Evolutionary conservation across 495 filamentous ascomycete genomes (phyloP).

Genomic region (Symbiotaphrina buchneri): DNA sequence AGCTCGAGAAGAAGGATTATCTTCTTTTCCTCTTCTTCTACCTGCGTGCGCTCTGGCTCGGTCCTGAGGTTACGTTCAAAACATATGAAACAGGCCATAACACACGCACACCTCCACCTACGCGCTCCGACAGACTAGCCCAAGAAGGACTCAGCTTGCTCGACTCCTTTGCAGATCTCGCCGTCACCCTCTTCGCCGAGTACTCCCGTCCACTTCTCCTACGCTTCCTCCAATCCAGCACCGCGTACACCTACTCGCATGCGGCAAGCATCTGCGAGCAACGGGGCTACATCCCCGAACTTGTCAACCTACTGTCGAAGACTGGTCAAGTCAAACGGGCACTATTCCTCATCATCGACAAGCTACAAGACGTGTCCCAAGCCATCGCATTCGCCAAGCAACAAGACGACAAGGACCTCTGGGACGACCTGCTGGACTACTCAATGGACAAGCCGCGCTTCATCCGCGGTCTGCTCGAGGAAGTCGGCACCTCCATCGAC

Average conservation of each 20-base stretch:
- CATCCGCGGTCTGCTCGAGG: conserved; percentile 76
- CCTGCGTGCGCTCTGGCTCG: conserved; percentile 63
- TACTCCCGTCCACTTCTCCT: conserved; percentile 64
- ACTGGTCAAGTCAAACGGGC: conserved; percentile 83
- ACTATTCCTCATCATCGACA: conserved; percentile 74
- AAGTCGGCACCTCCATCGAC: conserved; percentile 81
- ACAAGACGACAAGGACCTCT: conserved; percentile 73
- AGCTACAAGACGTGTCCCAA: conserved; percentile 65
- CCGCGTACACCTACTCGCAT: conserved; percentile 46
- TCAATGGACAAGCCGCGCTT: conserved; percentile 92
- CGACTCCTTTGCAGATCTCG: conserved; percentile 65
- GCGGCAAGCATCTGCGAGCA: conserved; percentile 63
- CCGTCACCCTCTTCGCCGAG: conserved; percentile 62
- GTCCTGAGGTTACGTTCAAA: conserved; percentile 31
- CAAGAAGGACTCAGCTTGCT: conserved; percentile 53
- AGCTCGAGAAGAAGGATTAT: conserved; percentile 27
- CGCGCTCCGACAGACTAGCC: conserved; percentile 12
- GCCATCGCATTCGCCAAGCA: conserved; percentile 89
- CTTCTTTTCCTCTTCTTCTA: conserved; percentile 82
- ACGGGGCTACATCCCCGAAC: conserved; percentile 58
- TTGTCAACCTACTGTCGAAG: conserved; percentile 86
- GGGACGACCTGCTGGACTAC: conserved; percentile 87
- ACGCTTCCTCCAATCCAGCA: conserved; percentile 67
- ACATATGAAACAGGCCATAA: conserved; percentile 11
- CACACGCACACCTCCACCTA: conserved; percentile 1